phyloP scores from a whole-genome alignment of 306 rosid species.

The Crotalaria pallida region DNA sequence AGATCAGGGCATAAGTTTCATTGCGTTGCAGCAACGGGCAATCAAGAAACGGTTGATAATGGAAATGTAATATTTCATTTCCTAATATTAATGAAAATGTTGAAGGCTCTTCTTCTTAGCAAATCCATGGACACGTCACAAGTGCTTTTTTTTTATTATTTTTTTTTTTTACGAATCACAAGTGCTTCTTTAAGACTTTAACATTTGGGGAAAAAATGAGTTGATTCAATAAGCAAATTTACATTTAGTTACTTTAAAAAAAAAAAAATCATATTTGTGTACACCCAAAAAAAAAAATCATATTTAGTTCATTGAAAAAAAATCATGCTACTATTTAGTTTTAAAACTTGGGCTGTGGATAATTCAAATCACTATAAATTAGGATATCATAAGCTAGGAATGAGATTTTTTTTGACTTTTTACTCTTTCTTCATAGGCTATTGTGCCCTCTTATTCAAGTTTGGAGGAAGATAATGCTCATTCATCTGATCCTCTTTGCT shows the following conservation, averaged over 20 bases:
- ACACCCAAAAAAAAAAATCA: too few relatives aligned
- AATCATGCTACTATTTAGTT: too few relatives aligned
- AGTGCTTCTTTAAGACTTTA: too few relatives aligned
- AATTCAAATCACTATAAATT: not conserved
- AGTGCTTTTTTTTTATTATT: not conserved
- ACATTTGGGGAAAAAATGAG: too few relatives aligned
- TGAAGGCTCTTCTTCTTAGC: not conserved
- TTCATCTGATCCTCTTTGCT: constrained; percentile 13
- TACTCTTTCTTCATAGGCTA: constrained; percentile 6
- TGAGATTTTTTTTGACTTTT: not conserved
- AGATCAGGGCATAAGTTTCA: constrained; percentile 22
- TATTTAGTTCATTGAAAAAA: too few relatives aligned
- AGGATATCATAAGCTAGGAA: not conserved
- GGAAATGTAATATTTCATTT: not conserved
- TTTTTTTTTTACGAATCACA: too few relatives aligned
- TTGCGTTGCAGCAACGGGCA: not conserved
- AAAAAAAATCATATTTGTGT: too few relatives aligned
- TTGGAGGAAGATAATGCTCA: not conserved
- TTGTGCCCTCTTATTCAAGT: not conserved
- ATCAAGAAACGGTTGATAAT: not conserved
- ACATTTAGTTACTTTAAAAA: too few relatives aligned
- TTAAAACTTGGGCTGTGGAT: not conserved
- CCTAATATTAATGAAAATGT: not conserved
- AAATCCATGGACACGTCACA: not conserved
- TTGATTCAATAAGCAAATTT: too few relatives aligned